Percentiles rank a stretch among this genome's conserved stretches.
phyloP scores from a whole-genome alignment of 2,329 filamentous ascomycete genomes.

The Leptosphaerulina australis region DNA sequence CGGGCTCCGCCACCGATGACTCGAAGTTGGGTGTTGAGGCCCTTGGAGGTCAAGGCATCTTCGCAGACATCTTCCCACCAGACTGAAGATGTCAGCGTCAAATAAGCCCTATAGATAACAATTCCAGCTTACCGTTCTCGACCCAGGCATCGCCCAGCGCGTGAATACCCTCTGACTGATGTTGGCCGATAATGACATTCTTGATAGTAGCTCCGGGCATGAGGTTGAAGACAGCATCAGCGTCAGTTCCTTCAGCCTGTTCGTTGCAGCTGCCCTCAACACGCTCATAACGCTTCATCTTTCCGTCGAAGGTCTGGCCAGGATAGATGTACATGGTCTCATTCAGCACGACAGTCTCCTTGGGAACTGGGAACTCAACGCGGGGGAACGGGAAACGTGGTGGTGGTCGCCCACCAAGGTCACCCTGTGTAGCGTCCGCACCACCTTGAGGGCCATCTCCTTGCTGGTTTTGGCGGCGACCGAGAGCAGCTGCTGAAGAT shows the following conservation, averaged over 20 bases:
- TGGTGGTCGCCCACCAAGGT: slow-evolving; percentile 28
- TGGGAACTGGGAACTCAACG: slow-evolving; percentile 30
- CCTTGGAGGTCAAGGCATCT: slow-evolving; percentile 33
- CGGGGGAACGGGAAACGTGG: slow-evolving; percentile 33
- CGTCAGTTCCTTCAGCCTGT: slow-evolving; percentile 34
- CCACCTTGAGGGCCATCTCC: slow-evolving; percentile 32
- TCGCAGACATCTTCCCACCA: slow-evolving; percentile 40
- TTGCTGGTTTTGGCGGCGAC: slow-evolving; percentile 25
- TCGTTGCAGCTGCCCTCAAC: slow-evolving; percentile 33
- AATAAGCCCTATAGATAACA: fast-evolving
- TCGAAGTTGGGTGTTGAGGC: slow-evolving; percentile 35
- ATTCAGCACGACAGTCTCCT: slow-evolving; percentile 33
- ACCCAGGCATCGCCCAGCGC: slow-evolving; percentile 36
- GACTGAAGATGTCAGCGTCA: slow-evolving; percentile 21
- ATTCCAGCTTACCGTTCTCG: slow-evolving; percentile 25
- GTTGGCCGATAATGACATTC: slow-evolving; percentile 36
- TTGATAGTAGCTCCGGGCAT: slow-evolving; percentile 29
- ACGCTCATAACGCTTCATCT: slow-evolving; percentile 38
- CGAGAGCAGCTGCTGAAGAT: slow-evolving; percentile 27
- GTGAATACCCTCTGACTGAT: slow-evolving; percentile 35
- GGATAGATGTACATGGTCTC: slow-evolving; percentile 35
- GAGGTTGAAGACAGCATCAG: slow-evolving; percentile 35
- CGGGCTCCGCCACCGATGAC: slow-evolving; percentile 37
- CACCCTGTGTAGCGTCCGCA: slow-evolving; percentile 31
- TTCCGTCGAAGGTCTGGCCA: slow-evolving; percentile 32